Percentiles rank a stretch among this genome's conserved stretches.
These are phyloP conservation scores for Thermothielavioides terrestris DNA, from an alignment of 495 filamentous ascomycete genomes.

Conservation along the genomic window DNA sequence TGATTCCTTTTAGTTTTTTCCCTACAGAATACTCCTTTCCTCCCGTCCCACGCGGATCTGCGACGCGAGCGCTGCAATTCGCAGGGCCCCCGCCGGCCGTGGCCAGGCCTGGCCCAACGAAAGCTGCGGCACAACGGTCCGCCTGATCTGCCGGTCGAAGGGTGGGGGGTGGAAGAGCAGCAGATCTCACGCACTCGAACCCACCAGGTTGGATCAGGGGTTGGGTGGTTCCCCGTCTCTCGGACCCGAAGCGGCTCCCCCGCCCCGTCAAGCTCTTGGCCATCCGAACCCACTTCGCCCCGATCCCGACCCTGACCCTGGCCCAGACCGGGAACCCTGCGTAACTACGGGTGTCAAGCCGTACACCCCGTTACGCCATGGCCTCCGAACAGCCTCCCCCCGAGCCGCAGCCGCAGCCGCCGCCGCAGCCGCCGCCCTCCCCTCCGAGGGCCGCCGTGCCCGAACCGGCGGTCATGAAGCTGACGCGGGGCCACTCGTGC, in stretches of 20 bases:
- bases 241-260: constrained; percentile 20
- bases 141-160: no score
- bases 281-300: no score
- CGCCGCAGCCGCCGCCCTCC: constrained; percentile 28
- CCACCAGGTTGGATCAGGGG: neutral
- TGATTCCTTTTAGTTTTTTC: no score
- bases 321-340: neutral
- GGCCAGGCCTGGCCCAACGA: neutral
- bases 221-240: constrained; percentile 1
- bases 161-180: neutral
- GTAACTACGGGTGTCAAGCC: neutral
- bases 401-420: constrained; percentile 28
- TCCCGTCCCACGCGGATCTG: neutral
- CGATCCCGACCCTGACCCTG: neutral
- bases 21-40: no score
- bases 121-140: no score
- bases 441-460: constrained; percentile 22
- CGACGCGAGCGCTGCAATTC: no score
- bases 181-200: neutral
- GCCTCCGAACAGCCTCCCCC: constrained; percentile 23
- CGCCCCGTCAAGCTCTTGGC: constrained; percentile 1
- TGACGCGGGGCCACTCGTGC: constrained; percentile 51
- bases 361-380: constrained; percentile 13
- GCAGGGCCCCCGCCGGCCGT: no score
- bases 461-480: constrained; percentile 37